These are phyloP conservation scores for Trichosporon sp. DNA, from an alignment of 1,284 basidiomycete species.

Conservation along the genomic window DNA sequence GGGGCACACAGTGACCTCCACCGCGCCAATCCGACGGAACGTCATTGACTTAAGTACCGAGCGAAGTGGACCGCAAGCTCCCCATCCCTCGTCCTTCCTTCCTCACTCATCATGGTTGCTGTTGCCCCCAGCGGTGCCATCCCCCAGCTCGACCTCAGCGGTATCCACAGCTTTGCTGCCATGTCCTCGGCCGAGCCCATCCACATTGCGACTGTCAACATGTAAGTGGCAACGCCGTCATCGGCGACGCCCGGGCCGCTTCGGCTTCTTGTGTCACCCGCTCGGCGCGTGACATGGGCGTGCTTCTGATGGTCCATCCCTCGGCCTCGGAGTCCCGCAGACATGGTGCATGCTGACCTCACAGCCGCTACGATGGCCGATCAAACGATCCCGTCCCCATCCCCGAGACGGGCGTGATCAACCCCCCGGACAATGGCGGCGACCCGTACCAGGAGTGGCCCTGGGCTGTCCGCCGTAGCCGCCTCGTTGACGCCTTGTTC, in stretches of 20 bases:
- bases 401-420: constrained; percentile 25
- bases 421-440: constrained; percentile 8
- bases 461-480: constrained; percentile 40
- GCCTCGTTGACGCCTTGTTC: constrained; percentile 37
- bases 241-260: too few relatives aligned
- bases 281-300: background rate
- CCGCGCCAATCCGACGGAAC: background rate
- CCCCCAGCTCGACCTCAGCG: background rate
- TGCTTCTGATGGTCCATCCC: background rate
- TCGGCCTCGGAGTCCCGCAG: too few relatives aligned
- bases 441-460: constrained; percentile 31
- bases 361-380: constrained; percentile 36
- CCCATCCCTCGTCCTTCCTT: background rate
- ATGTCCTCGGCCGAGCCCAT: constrained; percentile 10
- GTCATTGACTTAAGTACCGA: background rate
- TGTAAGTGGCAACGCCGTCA: constrained; percentile 26
- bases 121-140: background rate
- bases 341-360: background rate
- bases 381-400: constrained; percentile 30
- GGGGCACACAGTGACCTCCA: too few relatives aligned
- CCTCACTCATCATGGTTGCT: background rate
- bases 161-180: background rate
- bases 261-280: background rate
- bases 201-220: constrained; percentile 41
- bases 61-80: background rate